Evolutionary conservation across 345 rosid species (phyloP), one percentile per base, ranked within the genome.

Genomic region (Populus ilicifolia): DNA sequence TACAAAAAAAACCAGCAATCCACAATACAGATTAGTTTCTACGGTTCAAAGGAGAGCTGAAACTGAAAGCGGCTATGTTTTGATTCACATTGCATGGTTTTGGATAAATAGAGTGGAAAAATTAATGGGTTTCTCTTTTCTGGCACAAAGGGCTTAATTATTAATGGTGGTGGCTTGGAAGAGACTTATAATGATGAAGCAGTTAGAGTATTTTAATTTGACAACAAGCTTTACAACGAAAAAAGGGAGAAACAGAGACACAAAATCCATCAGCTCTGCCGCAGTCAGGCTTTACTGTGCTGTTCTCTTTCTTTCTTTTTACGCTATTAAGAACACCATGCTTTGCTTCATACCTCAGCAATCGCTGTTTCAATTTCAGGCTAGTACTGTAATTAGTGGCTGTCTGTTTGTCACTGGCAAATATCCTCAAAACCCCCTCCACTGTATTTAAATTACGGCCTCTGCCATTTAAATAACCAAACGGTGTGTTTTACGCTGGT

Each of bases 201-300:
- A 76, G 61, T 86, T 79, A 1, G 86, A 86, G 75, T 84, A 79
- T 79, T 87, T 89, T 46, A 85, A 76, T 76, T 87, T 84, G 72
- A 89, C 69, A 41, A 85, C 84, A 14, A 87, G 62, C 62, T 87
- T 89, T 56, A 87, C 75, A 76, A 87, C 80, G 80, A 89, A 89
- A 82, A 89, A 89, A 11, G 92, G 90, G 17, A 85, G 66, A 71
- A 83, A 87, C 76, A 85, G 72, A 46, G 84, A 83, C 39, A 84
- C 67, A 63, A 84, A 83, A 83, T 82, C 85, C 88, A 85, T 87
- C 4, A 67, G 36, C 61, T 5, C 41, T 59, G 23, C 4, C 68
- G 30, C 7, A 27, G 48, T 29, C 61, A 25, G 35, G 23, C 35
- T 70, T 35, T 46, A n/a, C 12, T 5, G 33, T 23, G n/a, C 35